Percentiles rank a stretch among this genome's conserved stretches.
These are phyloP conservation scores for Bidens hawaiensis DNA, from an alignment of 140 eudicot species.

Conservation along the genomic window DNA sequence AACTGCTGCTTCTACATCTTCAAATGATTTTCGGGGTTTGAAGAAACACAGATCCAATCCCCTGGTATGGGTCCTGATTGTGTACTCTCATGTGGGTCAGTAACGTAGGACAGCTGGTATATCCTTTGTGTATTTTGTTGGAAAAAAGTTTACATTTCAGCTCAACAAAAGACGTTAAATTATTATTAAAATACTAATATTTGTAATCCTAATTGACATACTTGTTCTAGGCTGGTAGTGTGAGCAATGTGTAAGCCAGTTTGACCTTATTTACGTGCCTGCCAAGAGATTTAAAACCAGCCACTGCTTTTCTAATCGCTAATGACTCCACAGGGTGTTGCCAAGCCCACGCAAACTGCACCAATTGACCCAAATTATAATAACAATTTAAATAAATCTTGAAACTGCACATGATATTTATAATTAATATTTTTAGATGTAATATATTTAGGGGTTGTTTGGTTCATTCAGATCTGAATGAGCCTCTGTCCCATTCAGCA, in stretches of 20 bases:
- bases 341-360: conserved; percentile 99
- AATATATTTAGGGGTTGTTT: conserved; percentile 35
- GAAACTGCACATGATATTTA: neutral
- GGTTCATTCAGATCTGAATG: too few species aligned
- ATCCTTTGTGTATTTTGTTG: conserved; percentile 72
- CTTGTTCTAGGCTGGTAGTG: conserved; percentile 84
- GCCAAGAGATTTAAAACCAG: conserved; percentile 56
- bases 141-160: conserved; percentile 73
- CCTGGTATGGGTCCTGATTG: conserved; percentile 41
- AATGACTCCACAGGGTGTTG: conserved; percentile 90
- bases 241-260: conserved; percentile 79
- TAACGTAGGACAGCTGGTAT: conserved; percentile 66
- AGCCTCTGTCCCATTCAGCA: too few species aligned
- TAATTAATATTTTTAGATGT: neutral
- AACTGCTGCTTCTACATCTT: conserved; percentile 2
- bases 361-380: conserved; percentile 6
- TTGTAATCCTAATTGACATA: conserved; percentile 6
- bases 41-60: too few species aligned
- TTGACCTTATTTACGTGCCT: conserved; percentile 87
- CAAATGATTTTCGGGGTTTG: neutral
- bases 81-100: conserved; percentile 72
- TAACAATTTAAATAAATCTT: neutral
- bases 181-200: neutral
- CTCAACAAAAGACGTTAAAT: conserved; percentile 8
- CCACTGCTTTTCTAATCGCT: conserved; percentile 71